Evolutionary conservation across 2,329 filamentous ascomycete genomes (phyloP).

Genomic region (Cyclaneusma minus): DNA sequence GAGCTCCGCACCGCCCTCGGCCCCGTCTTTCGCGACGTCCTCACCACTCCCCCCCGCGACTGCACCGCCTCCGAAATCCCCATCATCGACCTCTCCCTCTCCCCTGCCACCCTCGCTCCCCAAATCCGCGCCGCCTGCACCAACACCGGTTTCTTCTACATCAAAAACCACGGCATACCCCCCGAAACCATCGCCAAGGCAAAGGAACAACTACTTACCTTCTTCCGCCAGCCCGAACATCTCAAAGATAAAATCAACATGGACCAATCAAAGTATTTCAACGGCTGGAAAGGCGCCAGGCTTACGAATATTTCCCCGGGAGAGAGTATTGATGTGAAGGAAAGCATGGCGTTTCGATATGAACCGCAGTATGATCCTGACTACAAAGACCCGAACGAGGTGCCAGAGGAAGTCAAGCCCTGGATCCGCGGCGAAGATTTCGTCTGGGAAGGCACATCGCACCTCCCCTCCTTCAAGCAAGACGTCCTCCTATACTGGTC

Average conservation of each 20-base stretch:
- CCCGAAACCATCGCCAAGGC: slow-evolving; percentile 17
- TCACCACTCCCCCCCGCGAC: slow-evolving; percentile 23
- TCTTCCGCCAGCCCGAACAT: slow-evolving; percentile 30
- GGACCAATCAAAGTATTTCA: slow-evolving; percentile 24
- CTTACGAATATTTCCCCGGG: slow-evolving; percentile 31
- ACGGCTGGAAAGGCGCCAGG: slow-evolving; percentile 27
- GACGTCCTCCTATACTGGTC: slow-evolving; percentile 31
- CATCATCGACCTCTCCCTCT: slow-evolving; percentile 25
- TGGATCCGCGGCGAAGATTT: slow-evolving; percentile 32
- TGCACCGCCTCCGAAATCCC: slow-evolving; percentile 28
- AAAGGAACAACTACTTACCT: slow-evolving; percentile 18
- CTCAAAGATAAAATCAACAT: slow-evolving; percentile 24
- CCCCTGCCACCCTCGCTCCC: slow-evolving; percentile 22
- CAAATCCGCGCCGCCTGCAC: slow-evolving; percentile 24
- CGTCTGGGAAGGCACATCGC: slow-evolving; percentile 33
- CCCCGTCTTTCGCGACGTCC: slow-evolving; percentile 26
- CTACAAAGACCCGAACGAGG: slow-evolving; percentile 20
- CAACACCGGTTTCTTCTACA: slow-evolving; percentile 31
- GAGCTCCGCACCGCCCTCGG: slow-evolving; percentile 28
- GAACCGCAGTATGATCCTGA: slow-evolving; percentile 34
- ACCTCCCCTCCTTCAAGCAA: slow-evolving; percentile 31
- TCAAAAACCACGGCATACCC: slow-evolving; percentile 27
- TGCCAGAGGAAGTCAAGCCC: slow-evolving; percentile 26
- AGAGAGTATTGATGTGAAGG: slow-evolving; percentile 33
- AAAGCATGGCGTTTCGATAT: slow-evolving; percentile 32